Evolutionary conservation across 2,329 filamentous ascomycete genomes (phyloP), one percentile per base, ranked within the genome.

Genomic region (Periconia sp.): DNA sequence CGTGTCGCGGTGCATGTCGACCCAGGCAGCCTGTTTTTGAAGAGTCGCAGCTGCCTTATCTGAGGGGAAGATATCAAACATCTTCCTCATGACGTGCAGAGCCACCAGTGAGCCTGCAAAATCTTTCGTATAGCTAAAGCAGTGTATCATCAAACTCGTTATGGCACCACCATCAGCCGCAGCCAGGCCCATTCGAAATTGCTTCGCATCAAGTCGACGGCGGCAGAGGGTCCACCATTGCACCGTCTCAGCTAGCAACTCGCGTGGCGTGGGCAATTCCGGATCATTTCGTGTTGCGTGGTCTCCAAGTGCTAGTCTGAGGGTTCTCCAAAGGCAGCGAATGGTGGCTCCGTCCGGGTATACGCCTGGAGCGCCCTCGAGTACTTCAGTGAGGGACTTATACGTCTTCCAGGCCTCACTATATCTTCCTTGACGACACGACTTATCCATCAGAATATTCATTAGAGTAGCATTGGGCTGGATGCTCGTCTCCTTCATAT

Each of bases 61-160:
- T 1, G 57, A 56, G 4, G 66, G 65, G n/a, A 53, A 54, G 15
- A 69, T 56, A 30, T 47, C 40, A 26, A 70, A 60, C 1, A 48
- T 33, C 4, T 56, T 45, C 7, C 54, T 50, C 4, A 70, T 36
- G 8, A 62, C 55, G 40, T 69, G 63, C 18, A 70, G 34, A n/a
- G 66, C 59, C 12, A 70, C 49, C 7, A 71, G 59, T 4, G 61
- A 59, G n/a, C 67, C 68, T 11, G 60, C 44, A 1, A 69, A 44
- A 40, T 71, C 66, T 19, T 58, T 49, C 15, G 47, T 53, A 29
- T 59, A 65, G 46, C 61, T 63, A 50, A 70, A 70, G 46, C 65
- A 69, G 24, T 66, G 59, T 48, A 69, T 52, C n/a, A 71, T 54
- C 15, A 66, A 41, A 11, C 40, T 43, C 8, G 43, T 51, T 13